phyloP scores from a whole-genome alignment of 2,329 filamentous ascomycete genomes.

The Samsoniella hepiali region DNA sequence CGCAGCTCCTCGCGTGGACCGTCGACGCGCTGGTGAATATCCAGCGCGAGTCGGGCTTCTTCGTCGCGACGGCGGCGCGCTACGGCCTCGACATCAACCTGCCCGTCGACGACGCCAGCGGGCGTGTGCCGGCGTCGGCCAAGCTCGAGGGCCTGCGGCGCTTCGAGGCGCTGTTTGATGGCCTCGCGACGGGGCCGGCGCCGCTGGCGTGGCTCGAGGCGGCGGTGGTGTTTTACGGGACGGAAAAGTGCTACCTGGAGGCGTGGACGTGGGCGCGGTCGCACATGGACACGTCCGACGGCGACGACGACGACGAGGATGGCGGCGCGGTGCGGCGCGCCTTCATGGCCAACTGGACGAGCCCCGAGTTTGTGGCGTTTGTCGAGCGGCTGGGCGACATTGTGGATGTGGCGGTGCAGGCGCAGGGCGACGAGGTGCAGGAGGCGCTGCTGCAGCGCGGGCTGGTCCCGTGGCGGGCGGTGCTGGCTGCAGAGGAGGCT shows the following conservation, averaged over 20 bases:
- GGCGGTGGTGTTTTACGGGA: slow-evolving; percentile 73
- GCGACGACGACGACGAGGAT: slow-evolving; percentile 36
- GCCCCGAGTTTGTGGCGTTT: slow-evolving; percentile 56
- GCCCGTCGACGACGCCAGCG: slow-evolving; percentile 21
- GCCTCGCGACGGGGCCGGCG: slow-evolving; percentile 42
- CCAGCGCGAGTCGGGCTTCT: slow-evolving; percentile 64
- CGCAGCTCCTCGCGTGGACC: slow-evolving; percentile 58
- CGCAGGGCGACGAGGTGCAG: slow-evolving; percentile 32
- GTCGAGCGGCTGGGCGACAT: slow-evolving; percentile 53
- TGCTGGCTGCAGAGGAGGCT: slow-evolving; percentile 53
- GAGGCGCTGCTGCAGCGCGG: slow-evolving; percentile 37
- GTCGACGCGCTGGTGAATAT: slow-evolving; percentile 65
- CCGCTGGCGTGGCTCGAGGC: slow-evolving; percentile 58
- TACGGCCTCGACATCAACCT: slow-evolving; percentile 55
- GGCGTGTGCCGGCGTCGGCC: slow-evolving; percentile 26
- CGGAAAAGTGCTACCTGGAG: slow-evolving; percentile 62
- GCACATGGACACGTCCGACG: slow-evolving; percentile 29
- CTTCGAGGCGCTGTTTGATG: slow-evolving; percentile 50
- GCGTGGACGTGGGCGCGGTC: slow-evolving; percentile 54
- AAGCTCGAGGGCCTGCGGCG: slow-evolving; percentile 40
- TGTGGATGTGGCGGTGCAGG: slow-evolving; percentile 50
- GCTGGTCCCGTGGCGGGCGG: slow-evolving; percentile 44
- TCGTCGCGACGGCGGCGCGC: slow-evolving; percentile 59
- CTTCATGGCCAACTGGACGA: slow-evolving; percentile 69
- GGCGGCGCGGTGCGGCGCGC: slow-evolving; percentile 61